Evolutionary conservation across 805 yeast species (phyloP).

Genomic region (Torulaspora franciscae): DNA sequence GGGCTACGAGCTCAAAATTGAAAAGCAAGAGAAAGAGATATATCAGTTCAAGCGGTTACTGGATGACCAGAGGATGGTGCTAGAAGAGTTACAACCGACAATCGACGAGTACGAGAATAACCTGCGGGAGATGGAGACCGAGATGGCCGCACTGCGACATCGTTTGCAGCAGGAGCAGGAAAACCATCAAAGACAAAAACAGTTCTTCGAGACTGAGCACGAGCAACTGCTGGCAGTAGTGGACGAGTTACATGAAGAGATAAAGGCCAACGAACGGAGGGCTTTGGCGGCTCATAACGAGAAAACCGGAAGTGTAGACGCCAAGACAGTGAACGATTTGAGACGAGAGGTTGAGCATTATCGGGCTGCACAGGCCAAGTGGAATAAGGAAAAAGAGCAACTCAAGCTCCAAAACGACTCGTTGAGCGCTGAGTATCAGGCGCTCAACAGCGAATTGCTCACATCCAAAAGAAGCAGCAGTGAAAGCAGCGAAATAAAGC

Average conservation of each 20-base stretch:
- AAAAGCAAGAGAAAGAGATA: slow-evolving; percentile 22
- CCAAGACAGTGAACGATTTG: slow-evolving; percentile 13
- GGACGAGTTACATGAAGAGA: slow-evolving; percentile 32
- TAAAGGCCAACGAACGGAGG: slow-evolving; percentile 30
- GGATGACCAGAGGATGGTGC: slow-evolving; percentile 31
- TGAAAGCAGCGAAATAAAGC: slow-evolving; percentile 23
- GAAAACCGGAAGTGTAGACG: slow-evolving; percentile 2
- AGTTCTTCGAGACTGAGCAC: slow-evolving; percentile 29
- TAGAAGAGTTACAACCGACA: slow-evolving; percentile 33
- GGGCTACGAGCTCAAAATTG: slow-evolving; percentile 17
- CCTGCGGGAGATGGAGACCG: slow-evolving; percentile 32
- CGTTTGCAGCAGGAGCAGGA: slow-evolving; percentile 27
- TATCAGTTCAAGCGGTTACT: slow-evolving; percentile 26
- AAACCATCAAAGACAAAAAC: slow-evolving; percentile 26
- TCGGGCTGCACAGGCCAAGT: slow-evolving; percentile 18
- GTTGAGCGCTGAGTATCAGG: slow-evolving; percentile 27
- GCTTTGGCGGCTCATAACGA: slow-evolving; percentile 5
- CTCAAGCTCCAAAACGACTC: slow-evolving; percentile 29
- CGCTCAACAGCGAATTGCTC: slow-evolving; percentile 27
- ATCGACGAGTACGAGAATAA: slow-evolving; percentile 33
- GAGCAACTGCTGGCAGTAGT: slow-evolving; percentile 33
- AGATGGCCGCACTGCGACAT: slow-evolving; percentile 20
- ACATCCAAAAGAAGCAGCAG: slow-evolving; percentile 20
- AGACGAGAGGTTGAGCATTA: slow-evolving; percentile 13
- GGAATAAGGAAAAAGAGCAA: slow-evolving; percentile 30